Evolutionary conservation across 2,329 filamentous ascomycete species (phyloP).

Genomic region (Macroventuria anomochaeta): DNA sequence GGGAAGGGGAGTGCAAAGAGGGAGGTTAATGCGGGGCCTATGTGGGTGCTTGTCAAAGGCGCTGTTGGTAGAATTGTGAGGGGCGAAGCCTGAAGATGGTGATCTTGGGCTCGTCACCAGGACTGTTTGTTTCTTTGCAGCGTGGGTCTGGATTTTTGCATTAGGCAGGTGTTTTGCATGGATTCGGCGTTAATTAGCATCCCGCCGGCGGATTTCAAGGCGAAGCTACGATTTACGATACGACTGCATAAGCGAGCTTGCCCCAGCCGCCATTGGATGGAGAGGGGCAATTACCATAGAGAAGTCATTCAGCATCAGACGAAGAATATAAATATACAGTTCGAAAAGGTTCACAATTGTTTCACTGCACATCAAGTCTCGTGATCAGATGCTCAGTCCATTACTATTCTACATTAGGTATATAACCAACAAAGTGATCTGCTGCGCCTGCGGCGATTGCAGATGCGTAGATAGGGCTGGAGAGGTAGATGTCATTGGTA

Average conservation of each 20-base stretch:
- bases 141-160: conserved; percentile 17
- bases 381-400: conserved; percentile 10
- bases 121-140: conserved; percentile 3
- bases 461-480: conserved; percentile 13
- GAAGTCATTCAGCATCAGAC: neutral
- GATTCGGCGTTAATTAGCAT: conserved; percentile 13
- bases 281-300: neutral
- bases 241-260: conserved; percentile 20
- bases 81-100: conserved; percentile 28
- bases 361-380: neutral
- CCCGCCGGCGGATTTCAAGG: conserved; percentile 13
- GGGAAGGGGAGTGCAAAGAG: conserved; percentile 21
- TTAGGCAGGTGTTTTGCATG: conserved; percentile 18
- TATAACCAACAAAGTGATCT: conserved; percentile 27
- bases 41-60: conserved; percentile 39
- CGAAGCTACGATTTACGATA: conserved; percentile 16
- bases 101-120: neutral
- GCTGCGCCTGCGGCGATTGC: conserved; percentile 1
- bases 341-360: neutral
- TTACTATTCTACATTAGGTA: conserved; percentile 24
- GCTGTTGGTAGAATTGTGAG: conserved; percentile 32
- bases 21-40: conserved; percentile 33
- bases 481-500: conserved; percentile 13
- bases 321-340: neutral
- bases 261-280: conserved; percentile 12